phyloP scores from a whole-genome alignment of 495 filamentous ascomycete species.

The Arthonia radiata region DNA sequence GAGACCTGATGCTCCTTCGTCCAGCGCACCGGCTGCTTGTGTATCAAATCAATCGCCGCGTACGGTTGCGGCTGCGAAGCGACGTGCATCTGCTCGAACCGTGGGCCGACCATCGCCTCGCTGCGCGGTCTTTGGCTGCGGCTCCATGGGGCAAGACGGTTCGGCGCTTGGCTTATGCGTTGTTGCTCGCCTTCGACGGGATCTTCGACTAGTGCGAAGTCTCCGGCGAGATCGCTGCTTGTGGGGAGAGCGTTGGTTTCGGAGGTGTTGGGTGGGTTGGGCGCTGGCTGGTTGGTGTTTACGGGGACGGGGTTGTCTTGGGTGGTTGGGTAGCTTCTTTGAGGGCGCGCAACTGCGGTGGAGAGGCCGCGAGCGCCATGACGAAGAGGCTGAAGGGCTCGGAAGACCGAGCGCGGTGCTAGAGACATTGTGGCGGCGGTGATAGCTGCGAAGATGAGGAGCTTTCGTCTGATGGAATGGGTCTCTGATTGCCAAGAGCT shows the following conservation, averaged over 20 bases:
- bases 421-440: too few species aligned
- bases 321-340: too few species aligned
- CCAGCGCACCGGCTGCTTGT: conserved; percentile 87
- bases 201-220: conserved; percentile 25
- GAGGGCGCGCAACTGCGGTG: too few species aligned
- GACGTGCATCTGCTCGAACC: conserved; percentile 67
- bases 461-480: too few species aligned
- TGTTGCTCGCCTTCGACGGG: conserved; percentile 33
- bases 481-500: too few species aligned
- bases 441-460: too few species aligned
- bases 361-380: too few species aligned
- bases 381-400: too few species aligned
- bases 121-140: conserved; percentile 55
- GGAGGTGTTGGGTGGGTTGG: conserved; percentile 25
- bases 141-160: conserved; percentile 58
- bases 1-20: conserved; percentile 52
- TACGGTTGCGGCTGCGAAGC: conserved; percentile 48
- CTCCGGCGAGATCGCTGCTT: conserved; percentile 20
- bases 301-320: conserved; percentile 25
- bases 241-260: conserved; percentile 34
- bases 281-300: conserved; percentile 27
- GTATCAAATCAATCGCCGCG: conserved; percentile 84
- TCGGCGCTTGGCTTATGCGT: conserved; percentile 58
- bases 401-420: too few species aligned
- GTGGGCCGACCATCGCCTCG: conserved; percentile 68